Conservation (phyloP, 2,329 filamentous ascomycete genomes). For the Fusarium succisae region DNA sequence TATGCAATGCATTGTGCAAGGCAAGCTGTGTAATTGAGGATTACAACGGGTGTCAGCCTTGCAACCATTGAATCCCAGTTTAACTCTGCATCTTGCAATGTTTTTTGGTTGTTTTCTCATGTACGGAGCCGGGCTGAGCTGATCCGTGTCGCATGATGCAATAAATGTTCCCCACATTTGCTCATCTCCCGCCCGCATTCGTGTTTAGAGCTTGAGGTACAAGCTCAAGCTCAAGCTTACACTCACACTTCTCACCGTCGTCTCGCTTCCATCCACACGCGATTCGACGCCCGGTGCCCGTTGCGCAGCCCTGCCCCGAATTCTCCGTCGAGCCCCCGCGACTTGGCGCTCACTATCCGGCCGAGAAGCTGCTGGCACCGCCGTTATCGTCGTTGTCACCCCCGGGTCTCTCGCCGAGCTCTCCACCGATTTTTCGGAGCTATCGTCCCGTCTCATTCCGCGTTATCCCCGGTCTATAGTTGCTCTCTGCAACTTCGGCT, state of each 20-base stretch:
- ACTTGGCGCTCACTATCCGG: constrained; percentile 14
- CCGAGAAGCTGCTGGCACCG: background rate
- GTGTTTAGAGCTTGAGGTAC: constrained; percentile 32
- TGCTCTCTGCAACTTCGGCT: constrained; percentile 5
- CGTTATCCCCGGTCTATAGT: constrained; percentile 11
- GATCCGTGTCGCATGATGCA: constrained; percentile 39
- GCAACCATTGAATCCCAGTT: background rate
- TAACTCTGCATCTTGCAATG: background rate
- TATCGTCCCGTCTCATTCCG: background rate
- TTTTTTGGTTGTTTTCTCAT: constrained; percentile 7
- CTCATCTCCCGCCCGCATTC: constrained; percentile 27
- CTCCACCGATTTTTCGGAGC: constrained; percentile 21
- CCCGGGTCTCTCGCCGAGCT: constrained; percentile 21
- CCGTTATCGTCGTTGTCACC: background rate
- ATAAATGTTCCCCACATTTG: constrained; percentile 37
- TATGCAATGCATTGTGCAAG: constrained; percentile 5
- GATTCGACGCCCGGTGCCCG: constrained; percentile 5
- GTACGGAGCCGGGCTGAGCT: constrained; percentile 11
- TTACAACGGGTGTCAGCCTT: background rate
- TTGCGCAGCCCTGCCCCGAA: constrained; percentile 9
- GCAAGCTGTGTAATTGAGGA: background rate
- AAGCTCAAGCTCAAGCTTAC: constrained; percentile 17
- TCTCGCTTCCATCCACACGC: constrained; percentile 11
- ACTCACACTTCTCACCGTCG: constrained; percentile 14
- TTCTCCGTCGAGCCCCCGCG: constrained; percentile 14